These are phyloP conservation scores for Alnus rubra DNA, from an alignment of 306 rosid genomes.

Conservation along the genomic window DNA sequence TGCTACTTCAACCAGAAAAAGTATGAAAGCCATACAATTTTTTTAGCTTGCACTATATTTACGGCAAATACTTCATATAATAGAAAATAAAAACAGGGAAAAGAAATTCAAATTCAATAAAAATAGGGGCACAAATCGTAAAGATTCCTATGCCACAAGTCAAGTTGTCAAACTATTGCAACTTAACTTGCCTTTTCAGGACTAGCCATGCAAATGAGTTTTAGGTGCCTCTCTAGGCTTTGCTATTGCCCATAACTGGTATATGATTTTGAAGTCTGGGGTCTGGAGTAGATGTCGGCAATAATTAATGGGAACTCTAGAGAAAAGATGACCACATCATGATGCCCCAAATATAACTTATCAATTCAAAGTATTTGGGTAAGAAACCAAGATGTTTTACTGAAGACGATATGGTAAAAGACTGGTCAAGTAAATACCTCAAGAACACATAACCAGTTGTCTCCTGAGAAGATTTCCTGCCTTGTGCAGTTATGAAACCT, in stretches of 20 bases:
- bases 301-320: background rate
- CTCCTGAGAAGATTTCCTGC: slow-evolving; percentile 82
- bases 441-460: slow-evolving; percentile 82
- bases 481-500: slow-evolving; percentile 87
- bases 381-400: background rate
- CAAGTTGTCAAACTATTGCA: background rate
- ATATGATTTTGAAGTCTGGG: too few relatives aligned
- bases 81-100: background rate
- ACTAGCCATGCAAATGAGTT: background rate
- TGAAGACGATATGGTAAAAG: background rate
- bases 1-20: background rate
- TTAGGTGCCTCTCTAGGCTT: background rate
- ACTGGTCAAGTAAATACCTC: slow-evolving; percentile 45
- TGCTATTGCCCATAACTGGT: too few relatives aligned
- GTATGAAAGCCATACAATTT: background rate
- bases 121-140: background rate
- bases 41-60: background rate
- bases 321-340: background rate
- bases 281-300: too few relatives aligned
- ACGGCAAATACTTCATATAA: background rate
- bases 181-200: background rate
- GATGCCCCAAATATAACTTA: background rate
- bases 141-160: background rate
- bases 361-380: background rate
- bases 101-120: background rate